These are phyloP conservation scores for Zalaria sp. DNA, from an alignment of 2,329 filamentous ascomycete genomes.

Conservation along the genomic window DNA sequence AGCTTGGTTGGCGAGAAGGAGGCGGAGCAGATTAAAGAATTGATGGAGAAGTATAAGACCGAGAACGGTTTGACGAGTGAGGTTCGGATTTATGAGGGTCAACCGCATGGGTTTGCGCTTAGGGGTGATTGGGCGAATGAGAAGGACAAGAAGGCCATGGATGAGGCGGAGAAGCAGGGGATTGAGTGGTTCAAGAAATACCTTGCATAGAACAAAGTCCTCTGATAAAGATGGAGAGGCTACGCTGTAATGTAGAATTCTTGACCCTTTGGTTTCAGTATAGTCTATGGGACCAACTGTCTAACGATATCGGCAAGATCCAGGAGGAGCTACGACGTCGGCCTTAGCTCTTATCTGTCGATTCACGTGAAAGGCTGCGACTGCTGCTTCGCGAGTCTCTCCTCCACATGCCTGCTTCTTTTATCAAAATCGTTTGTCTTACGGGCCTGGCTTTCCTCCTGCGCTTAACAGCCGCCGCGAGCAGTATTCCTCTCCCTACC, in stretches of 20 bases:
- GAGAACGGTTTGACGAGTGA: conserved; percentile 20
- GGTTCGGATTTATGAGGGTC: conserved; percentile 27
- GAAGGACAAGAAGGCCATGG: conserved; percentile 33
- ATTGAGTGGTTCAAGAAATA: conserved; percentile 11
- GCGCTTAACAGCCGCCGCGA: background rate
- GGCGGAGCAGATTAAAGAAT: conserved; percentile 24
- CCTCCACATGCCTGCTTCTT: too few species aligned
- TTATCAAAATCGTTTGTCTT: too few species aligned
- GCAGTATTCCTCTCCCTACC: background rate
- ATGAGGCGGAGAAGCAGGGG: conserved; percentile 23
- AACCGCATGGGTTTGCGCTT: conserved; percentile 31
- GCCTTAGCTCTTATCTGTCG: too few species aligned
- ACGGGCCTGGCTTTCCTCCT: background rate
- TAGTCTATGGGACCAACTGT: too few species aligned
- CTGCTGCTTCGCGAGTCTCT: too few species aligned
- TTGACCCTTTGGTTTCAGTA: too few species aligned
- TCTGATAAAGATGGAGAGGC: too few species aligned
- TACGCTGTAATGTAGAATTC: too few species aligned
- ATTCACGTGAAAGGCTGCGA: too few species aligned
- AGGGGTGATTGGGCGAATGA: conserved; percentile 28
- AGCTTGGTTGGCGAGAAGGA: conserved; percentile 24
- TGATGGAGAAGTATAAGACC: conserved; percentile 24
- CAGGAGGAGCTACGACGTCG: too few species aligned
- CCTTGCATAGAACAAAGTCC: conserved; percentile 1
- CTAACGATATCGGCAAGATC: too few species aligned